Conservation (phyloP, 1,284 basidiomycete species). For the Trametes sp. region DNA sequence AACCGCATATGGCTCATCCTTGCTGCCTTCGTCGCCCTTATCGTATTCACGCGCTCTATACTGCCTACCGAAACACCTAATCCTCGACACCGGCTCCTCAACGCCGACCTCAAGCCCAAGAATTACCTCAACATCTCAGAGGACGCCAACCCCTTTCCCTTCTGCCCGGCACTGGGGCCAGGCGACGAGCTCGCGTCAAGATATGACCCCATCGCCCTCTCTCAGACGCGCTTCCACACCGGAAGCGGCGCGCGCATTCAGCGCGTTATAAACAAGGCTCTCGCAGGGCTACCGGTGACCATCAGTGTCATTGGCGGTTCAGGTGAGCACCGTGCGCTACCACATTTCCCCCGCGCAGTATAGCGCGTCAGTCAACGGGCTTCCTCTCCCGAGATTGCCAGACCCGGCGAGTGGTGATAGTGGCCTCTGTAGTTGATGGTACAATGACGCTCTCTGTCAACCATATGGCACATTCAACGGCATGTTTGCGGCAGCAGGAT, state of each 20-base stretch:
- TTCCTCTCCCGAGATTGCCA: background rate
- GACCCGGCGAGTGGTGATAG: slow-evolving; percentile 6
- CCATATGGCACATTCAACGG: slow-evolving; percentile 1
- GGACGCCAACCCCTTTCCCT: slow-evolving; percentile 76
- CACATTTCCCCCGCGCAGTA: background rate
- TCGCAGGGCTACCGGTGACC: slow-evolving; percentile 87
- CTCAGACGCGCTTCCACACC: slow-evolving; percentile 80
- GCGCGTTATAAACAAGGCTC: slow-evolving; percentile 83
- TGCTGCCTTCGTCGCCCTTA: slow-evolving; percentile 60
- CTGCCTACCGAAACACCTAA: slow-evolving; percentile 48
- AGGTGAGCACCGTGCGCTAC: slow-evolving; percentile 55
- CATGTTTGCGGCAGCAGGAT: slow-evolving; percentile 8
- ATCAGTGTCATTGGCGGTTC: slow-evolving; percentile 92
- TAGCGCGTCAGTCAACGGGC: background rate
- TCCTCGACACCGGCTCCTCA: slow-evolving; percentile 48
- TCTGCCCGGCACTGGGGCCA: slow-evolving; percentile 89
- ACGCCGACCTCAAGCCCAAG: slow-evolving; percentile 65
- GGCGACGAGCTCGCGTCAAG: slow-evolving; percentile 80
- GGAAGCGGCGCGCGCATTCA: slow-evolving; percentile 89
- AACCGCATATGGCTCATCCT: slow-evolving; percentile 80
- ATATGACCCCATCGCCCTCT: slow-evolving; percentile 80
- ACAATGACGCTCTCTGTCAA: background rate
- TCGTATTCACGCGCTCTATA: slow-evolving; percentile 69
- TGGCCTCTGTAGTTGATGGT: background rate
- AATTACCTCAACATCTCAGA: slow-evolving; percentile 72